Evolutionary conservation across 345 rosid genomes (phyloP), one percentile per base, ranked within the genome.

Genomic region (Hypericum perforatum): DNA sequence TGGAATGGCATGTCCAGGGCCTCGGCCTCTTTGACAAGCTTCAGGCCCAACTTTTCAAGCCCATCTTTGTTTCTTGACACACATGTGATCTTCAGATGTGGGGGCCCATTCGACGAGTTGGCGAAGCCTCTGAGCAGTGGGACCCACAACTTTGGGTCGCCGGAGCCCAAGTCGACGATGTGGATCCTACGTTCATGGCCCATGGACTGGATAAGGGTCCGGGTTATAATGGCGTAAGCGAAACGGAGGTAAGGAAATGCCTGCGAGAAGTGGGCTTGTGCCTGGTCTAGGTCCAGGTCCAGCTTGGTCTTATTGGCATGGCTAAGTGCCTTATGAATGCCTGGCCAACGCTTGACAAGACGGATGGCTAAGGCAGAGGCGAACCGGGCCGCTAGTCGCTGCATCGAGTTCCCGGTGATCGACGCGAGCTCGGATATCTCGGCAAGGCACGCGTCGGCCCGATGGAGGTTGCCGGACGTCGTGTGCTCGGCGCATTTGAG

Each of bases 271-370:
- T 71, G 43, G 37, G 63, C 37, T n/a, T 43, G 56, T 10, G 64
- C 64, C 29, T 43, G 45, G 12, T 41, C 47, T 0, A 15, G 36
- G 39, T 41, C 47, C 0, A 15, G 36, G 39, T 37, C 62, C 10
- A 15, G 22, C 14, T 36, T 16, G 7, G 55, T 64, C 10, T 11
- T 39, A n/a, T 47, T 59, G 8, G 58, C 9, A 39, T 55, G 60
- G 60, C 64, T 76, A 38, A 74, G 7, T 43, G 78, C 75, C 41
- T 60, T 78, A 54, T 71, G 58, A 10, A 76, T 43, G 43, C 87
- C 82, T 0, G 73, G 73, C 87, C 84, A 76, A 8, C 74, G 70
- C 68, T 67, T 78, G 57, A 76, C 63, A 3, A 78, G 66, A 8
- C 75, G 76, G n/a, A 59, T 45, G 5, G 80, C 78, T 0, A 81